A percentile compares a stretch with the other conserved stretches of the same genome.
Conservation (phyloP, 208 protist species). For the Trypanosoma lewisi region DNA sequence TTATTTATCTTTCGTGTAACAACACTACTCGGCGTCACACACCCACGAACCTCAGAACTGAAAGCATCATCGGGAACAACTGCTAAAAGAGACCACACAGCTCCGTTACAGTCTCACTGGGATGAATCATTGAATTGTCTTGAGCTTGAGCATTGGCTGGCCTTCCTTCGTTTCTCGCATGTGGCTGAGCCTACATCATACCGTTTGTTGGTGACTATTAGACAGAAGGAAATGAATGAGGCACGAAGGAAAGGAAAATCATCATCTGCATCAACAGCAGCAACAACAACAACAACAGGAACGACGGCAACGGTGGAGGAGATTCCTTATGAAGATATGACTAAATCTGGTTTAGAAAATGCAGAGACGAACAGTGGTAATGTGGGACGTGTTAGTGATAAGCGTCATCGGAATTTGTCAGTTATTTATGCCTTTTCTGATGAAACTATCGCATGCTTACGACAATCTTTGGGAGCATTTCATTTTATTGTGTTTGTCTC, state of each 20-base stretch:
- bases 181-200: constrained; percentile 15
- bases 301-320: not conserved
- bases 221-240: not conserved
- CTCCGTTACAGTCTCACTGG: not conserved
- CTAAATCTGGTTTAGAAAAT: not conserved
- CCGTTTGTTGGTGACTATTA: constrained; percentile 15
- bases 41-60: not conserved
- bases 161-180: constrained; percentile 11
- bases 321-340: not conserved
- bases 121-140: constrained; percentile 14
- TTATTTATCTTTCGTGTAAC: constrained; percentile 20
- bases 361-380: not conserved
- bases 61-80: not conserved
- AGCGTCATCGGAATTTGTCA: constrained; percentile 8
- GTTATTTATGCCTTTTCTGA: constrained; percentile 26
- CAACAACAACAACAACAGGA: not conserved
- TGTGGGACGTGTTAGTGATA: not conserved
- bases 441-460: constrained; percentile 6
- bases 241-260: not conserved
- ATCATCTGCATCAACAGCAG: not conserved
- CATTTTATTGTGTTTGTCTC: constrained; percentile 23
- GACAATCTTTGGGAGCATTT: constrained; percentile 21
- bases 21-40: constrained; percentile 2
- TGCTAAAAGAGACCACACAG: not conserved
- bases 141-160: constrained; percentile 29